Evolutionary conservation across 1,284 basidiomycete species (phyloP), one percentile per base, ranked within the genome.

Genomic region (Trametes pubescens): DNA sequence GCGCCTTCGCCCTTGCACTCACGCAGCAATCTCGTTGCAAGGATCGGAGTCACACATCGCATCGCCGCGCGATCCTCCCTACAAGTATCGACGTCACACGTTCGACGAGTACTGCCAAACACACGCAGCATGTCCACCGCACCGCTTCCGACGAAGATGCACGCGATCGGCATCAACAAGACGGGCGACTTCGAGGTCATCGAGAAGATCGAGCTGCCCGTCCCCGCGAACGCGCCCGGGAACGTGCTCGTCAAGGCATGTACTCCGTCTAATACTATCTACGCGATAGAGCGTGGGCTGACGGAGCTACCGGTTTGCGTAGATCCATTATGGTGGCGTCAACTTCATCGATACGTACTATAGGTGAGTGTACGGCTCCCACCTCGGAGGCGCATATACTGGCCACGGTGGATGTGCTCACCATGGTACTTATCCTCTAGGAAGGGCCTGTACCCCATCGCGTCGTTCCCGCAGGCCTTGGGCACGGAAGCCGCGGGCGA

Each of bases 341-440:
- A 95, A 95, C 78, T 95, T 91, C 77, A 94, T 96, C 74, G 94
- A 96, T 76, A 94, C 90, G 6, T 93, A 93, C 75, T 86, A 82
- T 72, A 78, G 87, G 87, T 84, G 53, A 52, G 68, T 46, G 21
- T n/a, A 21, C n/a, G 9, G n/a, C 21, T n/a, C 44, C 10, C 11
- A 26, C 9, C 24, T 24, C 46, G 11, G 47, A 13, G 14, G 18
- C 43, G 43, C 18, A 18, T 18, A 14, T 40, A 13, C 38, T 40
- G 38, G 16, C 47, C 21, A 26, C 22, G 10, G 16, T n/a, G n/a
- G n/a, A n/a, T n/a, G n/a, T n/a, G n/a, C n/a, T n/a, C n/a, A n/a
- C n/a, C n/a, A n/a, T n/a, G n/a, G n/a, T 32, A 9, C 22, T n/a
- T 7, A 21, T 21, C 55, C 24, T 34, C 29, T 65, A 89, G 87